Conservation (phyloP, 179 eudicot genomes). For the Beta lomatogona region DNA sequence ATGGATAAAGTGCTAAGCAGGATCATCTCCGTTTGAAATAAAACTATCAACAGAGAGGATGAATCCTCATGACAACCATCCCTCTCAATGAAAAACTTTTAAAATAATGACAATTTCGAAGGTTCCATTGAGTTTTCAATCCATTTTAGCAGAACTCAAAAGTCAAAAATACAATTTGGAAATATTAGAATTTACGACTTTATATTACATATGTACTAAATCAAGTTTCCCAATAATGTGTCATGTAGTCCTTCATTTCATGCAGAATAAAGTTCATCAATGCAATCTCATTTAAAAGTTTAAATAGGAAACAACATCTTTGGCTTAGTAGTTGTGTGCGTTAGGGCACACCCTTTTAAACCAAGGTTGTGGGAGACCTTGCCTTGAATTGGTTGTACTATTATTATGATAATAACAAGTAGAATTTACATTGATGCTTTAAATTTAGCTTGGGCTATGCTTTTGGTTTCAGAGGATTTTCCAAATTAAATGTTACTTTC, state of each 20-base stretch:
- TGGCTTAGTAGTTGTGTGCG: neutral
- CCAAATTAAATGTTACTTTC: neutral
- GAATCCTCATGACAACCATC: too few relatives aligned
- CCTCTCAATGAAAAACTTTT: too few relatives aligned
- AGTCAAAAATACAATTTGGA: neutral
- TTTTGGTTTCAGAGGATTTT: neutral
- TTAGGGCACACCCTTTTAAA: neutral
- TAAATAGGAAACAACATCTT: neutral
- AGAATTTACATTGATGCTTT: neutral
- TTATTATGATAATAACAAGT: neutral
- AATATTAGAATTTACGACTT: neutral
- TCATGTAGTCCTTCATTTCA: neutral
- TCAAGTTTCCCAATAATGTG: neutral
- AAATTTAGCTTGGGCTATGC: neutral
- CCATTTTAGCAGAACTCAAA: neutral
- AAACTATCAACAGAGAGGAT: too few relatives aligned
- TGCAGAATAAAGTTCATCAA: neutral
- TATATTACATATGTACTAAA: neutral
- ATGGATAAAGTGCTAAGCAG: too few relatives aligned
- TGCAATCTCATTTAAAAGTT: neutral
- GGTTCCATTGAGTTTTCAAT: neutral
- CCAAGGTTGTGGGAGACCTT: neutral
- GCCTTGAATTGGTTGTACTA: neutral
- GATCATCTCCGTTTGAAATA: too few relatives aligned
- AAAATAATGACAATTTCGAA: too few relatives aligned